A percentile compares a stretch with the other conserved stretches of the same genome.
Evolutionary conservation across 2,329 filamentous ascomycete species (phyloP).

Genomic region (Aspergillaceae sp.): DNA sequence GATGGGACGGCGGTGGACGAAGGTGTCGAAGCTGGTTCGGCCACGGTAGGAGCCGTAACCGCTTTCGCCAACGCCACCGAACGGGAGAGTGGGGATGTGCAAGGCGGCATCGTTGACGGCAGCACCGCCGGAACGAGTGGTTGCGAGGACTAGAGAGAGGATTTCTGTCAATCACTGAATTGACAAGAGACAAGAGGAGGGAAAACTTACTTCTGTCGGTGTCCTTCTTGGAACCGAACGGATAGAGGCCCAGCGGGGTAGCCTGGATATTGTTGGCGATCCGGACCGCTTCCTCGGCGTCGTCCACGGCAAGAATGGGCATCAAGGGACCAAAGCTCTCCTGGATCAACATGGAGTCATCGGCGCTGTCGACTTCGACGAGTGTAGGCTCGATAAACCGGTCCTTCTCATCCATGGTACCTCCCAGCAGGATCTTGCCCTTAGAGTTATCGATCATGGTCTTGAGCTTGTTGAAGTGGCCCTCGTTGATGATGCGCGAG

Average conservation of each 20-base stretch:
- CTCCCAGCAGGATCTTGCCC: slow-evolving; percentile 81
- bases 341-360: slow-evolving; percentile 70
- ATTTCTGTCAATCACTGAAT: background rate
- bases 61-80: slow-evolving; percentile 75
- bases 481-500: slow-evolving; percentile 68
- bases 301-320: slow-evolving; percentile 66
- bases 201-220: slow-evolving; percentile 56
- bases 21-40: slow-evolving; percentile 56
- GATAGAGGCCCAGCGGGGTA: slow-evolving; percentile 75
- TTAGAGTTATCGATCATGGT: slow-evolving; percentile 76
- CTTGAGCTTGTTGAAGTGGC: slow-evolving; percentile 75
- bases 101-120: slow-evolving; percentile 53
- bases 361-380: slow-evolving; percentile 66
- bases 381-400: slow-evolving; percentile 87
- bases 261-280: slow-evolving; percentile 72
- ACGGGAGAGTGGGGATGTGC: slow-evolving; percentile 65
- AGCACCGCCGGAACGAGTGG: slow-evolving; percentile 60
- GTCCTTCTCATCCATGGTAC: slow-evolving; percentile 67
- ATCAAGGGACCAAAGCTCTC: slow-evolving; percentile 94
- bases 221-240: slow-evolving; percentile 75
- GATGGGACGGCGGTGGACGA: slow-evolving; percentile 52
- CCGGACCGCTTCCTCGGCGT: slow-evolving; percentile 75
- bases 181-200: background rate
- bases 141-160: slow-evolving; percentile 45
- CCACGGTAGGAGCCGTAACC: slow-evolving; percentile 72